Evolutionary conservation across 768 basidiomycete species (phyloP).

Genomic region (Amanita brunnescens): DNA sequence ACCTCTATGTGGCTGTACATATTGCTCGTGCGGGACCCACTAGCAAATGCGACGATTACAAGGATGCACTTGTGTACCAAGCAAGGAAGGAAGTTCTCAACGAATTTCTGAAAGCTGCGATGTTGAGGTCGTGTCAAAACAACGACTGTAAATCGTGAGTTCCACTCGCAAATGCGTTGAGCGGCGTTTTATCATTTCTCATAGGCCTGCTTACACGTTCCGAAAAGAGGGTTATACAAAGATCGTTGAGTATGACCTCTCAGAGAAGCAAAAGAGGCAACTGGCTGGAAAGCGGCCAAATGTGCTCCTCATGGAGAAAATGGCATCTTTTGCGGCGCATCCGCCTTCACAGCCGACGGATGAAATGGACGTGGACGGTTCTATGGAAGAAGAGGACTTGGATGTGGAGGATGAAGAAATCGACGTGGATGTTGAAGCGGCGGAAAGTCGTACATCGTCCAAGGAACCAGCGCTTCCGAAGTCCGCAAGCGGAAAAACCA

Average conservation of each 20-base stretch:
- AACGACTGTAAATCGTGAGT: conserved; percentile 73
- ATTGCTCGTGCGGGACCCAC: conserved; percentile 37
- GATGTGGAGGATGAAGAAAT: conserved; percentile 37
- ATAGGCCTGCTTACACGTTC: conserved; percentile 73
- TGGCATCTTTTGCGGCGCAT: conserved; percentile 17
- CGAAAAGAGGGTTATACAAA: conserved; percentile 93
- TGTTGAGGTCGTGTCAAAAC: conserved; percentile 70
- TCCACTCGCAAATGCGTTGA: conserved; percentile 1
- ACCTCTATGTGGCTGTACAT: conserved; percentile 57
- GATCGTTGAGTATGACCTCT: conserved; percentile 88
- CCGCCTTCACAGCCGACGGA: conserved; percentile 16
- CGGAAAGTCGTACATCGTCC: conserved; percentile 18
- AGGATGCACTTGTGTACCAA: conserved; percentile 83
- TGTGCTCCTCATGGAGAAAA: conserved; percentile 53
- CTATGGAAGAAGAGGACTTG: conserved; percentile 40
- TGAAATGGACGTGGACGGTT: conserved; percentile 43
- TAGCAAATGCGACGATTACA: conserved; percentile 79
- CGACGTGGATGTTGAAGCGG: conserved; percentile 33
- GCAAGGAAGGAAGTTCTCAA: conserved; percentile 73
- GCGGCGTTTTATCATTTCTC: conserved; percentile 7
- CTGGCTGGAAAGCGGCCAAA: conserved; percentile 60
- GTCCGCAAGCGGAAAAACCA: conserved; percentile 70
- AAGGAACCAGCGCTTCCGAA: conserved; percentile 39
- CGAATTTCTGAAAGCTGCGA: conserved; percentile 68
- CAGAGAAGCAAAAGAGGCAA: conserved; percentile 65